Conservation (phyloP, 768 basidiomycete genomes). For the Amanita phalloides region DNA sequence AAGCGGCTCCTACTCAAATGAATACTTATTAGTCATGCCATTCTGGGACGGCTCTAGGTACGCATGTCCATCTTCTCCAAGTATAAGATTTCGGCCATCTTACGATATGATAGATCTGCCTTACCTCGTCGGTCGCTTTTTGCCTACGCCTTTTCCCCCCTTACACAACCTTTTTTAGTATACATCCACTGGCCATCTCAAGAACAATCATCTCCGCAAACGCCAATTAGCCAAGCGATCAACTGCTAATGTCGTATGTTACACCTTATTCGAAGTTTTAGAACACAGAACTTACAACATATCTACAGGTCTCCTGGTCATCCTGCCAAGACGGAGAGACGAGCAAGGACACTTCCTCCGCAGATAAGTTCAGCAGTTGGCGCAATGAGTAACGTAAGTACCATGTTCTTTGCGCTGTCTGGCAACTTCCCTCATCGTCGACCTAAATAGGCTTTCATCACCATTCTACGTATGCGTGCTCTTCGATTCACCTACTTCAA, state of each 20-base stretch:
- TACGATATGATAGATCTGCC: slow-evolving; percentile 16
- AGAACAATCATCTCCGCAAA: slow-evolving; percentile 20
- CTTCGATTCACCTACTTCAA: too few relatives aligned
- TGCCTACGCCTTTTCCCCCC: not conserved
- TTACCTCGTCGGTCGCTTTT: not conserved
- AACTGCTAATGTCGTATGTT: not conserved
- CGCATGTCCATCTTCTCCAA: not conserved
- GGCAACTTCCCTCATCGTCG: too few relatives aligned
- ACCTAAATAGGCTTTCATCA: too few relatives aligned
- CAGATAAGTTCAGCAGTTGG: too few relatives aligned
- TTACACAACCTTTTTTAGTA: slow-evolving; percentile 26
- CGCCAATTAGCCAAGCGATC: slow-evolving; percentile 17
- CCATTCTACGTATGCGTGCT: too few relatives aligned
- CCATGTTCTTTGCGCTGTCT: too few relatives aligned
- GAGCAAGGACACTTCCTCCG: not conserved
- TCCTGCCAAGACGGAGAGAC: not conserved
- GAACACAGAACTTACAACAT: not conserved
- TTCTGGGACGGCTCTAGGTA: slow-evolving; percentile 35
- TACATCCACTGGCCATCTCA: slow-evolving; percentile 40
- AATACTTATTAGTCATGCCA: slow-evolving; percentile 32
- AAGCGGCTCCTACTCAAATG: not conserved
- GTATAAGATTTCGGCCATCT: not conserved
- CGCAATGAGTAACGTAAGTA: too few relatives aligned
- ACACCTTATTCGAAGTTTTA: not conserved
- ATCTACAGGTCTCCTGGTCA: not conserved